phyloP scores from a whole-genome alignment of 495 filamentous ascomycete species.

The Penicillium samsonianum region DNA sequence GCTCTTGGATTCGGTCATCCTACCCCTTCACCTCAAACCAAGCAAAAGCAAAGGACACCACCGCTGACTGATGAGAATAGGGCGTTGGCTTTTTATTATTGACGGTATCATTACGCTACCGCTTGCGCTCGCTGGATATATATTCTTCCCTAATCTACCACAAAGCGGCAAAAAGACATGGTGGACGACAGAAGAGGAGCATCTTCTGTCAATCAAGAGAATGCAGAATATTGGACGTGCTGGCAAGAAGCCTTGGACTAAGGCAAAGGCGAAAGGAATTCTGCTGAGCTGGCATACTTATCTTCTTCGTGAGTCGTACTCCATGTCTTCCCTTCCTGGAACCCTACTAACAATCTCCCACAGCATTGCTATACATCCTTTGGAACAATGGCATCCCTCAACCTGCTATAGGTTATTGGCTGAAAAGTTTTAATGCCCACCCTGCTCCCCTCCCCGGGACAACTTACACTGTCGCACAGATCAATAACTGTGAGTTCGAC shows the following conservation, averaged over 20 bases:
- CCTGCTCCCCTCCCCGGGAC: constrained; percentile 31
- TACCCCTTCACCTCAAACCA: not conserved
- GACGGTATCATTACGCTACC: constrained; percentile 45
- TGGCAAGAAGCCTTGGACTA: constrained; percentile 27
- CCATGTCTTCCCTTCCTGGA: not conserved
- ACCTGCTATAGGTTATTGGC: constrained; percentile 29
- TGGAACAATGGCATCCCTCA: constrained; percentile 30
- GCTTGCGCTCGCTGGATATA: constrained; percentile 50
- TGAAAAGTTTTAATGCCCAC: constrained; percentile 30
- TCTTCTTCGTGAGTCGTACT: constrained; percentile 26
- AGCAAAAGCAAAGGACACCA: too few relatives aligned
- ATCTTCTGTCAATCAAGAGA: constrained; percentile 22
- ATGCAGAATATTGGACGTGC: constrained; percentile 30
- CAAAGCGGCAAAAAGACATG: constrained; percentile 29
- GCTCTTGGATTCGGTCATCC: not conserved
- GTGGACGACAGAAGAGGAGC: constrained; percentile 32
- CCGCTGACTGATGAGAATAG: not conserved
- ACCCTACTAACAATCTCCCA: not conserved
- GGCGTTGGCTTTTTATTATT: constrained; percentile 40
- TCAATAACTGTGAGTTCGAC: constrained; percentile 25
- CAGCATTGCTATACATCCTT: constrained; percentile 26
- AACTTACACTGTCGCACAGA: constrained; percentile 21
- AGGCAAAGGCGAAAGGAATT: constrained; percentile 26
- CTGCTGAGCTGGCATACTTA: constrained; percentile 33
- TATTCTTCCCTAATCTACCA: constrained; percentile 50